Evolutionary conservation across 208 protist species (phyloP).

Genomic region (Novymonas esmeraldas): DNA sequence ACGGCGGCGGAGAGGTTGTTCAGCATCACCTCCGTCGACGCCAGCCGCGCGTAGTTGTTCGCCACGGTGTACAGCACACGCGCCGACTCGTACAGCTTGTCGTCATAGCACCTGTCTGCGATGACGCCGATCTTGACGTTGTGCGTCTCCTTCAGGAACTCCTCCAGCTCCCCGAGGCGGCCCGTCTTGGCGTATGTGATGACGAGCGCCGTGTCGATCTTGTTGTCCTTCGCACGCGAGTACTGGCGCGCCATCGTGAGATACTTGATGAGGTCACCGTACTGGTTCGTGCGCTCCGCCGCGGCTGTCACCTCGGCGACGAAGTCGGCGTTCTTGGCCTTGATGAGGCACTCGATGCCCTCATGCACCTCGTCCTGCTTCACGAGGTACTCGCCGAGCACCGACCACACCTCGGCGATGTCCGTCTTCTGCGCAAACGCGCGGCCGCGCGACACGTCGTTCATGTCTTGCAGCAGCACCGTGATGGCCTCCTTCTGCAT

Average conservation of each 20-base stretch:
- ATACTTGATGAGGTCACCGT: conserved; percentile 97
- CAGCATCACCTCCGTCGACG: conserved; percentile 96
- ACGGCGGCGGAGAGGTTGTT: conserved; percentile 96
- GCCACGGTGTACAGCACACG: conserved; percentile 98
- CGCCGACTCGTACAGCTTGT: conserved; percentile 98
- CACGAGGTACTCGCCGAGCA: conserved; percentile 97
- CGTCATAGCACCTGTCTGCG: conserved; percentile 98
- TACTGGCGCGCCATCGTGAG: conserved; percentile 98
- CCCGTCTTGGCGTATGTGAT: conserved; percentile 97
- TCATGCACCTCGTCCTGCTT: conserved; percentile 90
- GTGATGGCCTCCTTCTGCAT: conserved; percentile 96
- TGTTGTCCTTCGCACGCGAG: conserved; percentile 79
- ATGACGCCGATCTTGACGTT: conserved; percentile 95
- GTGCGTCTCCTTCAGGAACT: conserved; percentile 98
- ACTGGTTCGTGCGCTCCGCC: conserved; percentile 93
- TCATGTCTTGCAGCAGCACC: conserved; percentile 98
- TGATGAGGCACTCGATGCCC: conserved; percentile 98
- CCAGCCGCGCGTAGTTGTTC: conserved; percentile 96
- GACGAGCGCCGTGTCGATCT: conserved; percentile 99
- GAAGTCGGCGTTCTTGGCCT: conserved; percentile 96
- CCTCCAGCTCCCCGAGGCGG: conserved; percentile 98
- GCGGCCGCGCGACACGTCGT: conserved; percentile 94
- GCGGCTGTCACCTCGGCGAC: conserved; percentile 93
- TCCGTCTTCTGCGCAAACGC: conserved; percentile 96
- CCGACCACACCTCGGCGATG: conserved; percentile 93